Base-by-base conservation (phyloP, 1,139 yeast species). In the Saccharomycopsis crataegensis region DNA sequence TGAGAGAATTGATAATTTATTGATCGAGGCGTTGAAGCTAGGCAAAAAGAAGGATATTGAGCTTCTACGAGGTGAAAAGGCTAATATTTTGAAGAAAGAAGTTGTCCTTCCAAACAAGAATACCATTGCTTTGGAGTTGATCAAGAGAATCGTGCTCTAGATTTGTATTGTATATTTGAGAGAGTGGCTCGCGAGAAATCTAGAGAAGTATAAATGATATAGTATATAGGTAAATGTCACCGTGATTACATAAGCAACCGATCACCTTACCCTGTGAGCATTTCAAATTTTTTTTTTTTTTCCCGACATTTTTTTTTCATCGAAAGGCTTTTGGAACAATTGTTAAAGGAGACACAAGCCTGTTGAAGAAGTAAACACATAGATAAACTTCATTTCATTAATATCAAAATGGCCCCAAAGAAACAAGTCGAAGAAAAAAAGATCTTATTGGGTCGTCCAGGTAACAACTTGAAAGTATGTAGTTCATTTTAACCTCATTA, bases 361-460 rank as follows among this genome's bases (percentile, higher is more conserved):
- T 22, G 28, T 22, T 22, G 28, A 22, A 22, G 28, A 22, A 22
- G 28, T 22, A 22, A 22, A 22, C 28, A 22, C 28, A 22, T 22
- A 22, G 28, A 22, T 22, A 22, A 2, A 22, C 28, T 22, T 22
- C 28, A 22, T 22, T 22, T 22, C 4, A 22, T 22, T 4, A 22
- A 22, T 3, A 22, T n/a, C 8, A 43, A 33, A n/a, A 90, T 90
- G 97, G 95, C 96, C 67, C 96, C 96, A 80, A 89, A 89, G 82
- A 88, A 89, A 80, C 86, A 82, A 74, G 88, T 75, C 61, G 89
- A 82, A 72, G 96, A 90, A 71, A 86, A 88, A 72, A 94, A 93
- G 70, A 76, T 91, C 66, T 77, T 90, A 60, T 79, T 93, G 65
- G 99, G 99, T 62, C 88, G 99, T 76, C 99, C 99, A 69, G 99